Evolutionary conservation across 2,329 filamentous ascomycete species (phyloP), one percentile per base, ranked within the genome.

Genomic region (Magnaporthiopsis poae): DNA sequence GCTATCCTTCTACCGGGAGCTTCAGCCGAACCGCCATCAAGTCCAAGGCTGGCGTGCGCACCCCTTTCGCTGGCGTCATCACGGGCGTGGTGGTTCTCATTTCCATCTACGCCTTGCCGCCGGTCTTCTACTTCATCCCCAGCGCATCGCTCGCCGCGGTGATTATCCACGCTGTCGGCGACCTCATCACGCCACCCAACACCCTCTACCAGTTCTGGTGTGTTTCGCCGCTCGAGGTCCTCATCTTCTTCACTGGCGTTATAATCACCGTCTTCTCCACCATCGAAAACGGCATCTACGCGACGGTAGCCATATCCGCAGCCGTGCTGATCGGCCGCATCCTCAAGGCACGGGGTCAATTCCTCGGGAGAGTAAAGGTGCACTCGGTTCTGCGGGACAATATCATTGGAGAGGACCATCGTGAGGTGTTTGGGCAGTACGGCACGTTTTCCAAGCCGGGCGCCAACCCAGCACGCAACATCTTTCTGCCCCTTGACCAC

Each of bases 201-300:
- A 93, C 90, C 0, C 84, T 98, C 15, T 96, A 96, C 77, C 90
- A 95, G 73, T 99, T 98, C 80, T 99, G 94, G 94, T 86, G 88
- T 60, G 91, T 96, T 7, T 95, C 92, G 0, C 95, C 95, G 0
- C 75, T 97, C 1, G 95, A 99, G 75, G 90, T 96, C 0, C 72
- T 95, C 63, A 92, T 98, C 74, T 99, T 97, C 82, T 94, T 98
- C 72, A 85, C 91, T 15, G 95, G 95, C 77, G 93, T 99, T 0
- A 78, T 97, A 39, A 90, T 97, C 64, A 96, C 92, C 0, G 78
- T 99, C 61, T 97, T 99, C 79, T 84, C 87, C 3, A 88, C 84
- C 39, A 98, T 99, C 69, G 95, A 99, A 75, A 88, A 92, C 73
- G 95, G 94, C 27, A 91, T 99, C 69, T 99, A 99, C 78, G 86